These are phyloP conservation scores for Phytophthora foliorum DNA, from an alignment of 352 stramenopile genomes.

Conservation along the genomic window DNA sequence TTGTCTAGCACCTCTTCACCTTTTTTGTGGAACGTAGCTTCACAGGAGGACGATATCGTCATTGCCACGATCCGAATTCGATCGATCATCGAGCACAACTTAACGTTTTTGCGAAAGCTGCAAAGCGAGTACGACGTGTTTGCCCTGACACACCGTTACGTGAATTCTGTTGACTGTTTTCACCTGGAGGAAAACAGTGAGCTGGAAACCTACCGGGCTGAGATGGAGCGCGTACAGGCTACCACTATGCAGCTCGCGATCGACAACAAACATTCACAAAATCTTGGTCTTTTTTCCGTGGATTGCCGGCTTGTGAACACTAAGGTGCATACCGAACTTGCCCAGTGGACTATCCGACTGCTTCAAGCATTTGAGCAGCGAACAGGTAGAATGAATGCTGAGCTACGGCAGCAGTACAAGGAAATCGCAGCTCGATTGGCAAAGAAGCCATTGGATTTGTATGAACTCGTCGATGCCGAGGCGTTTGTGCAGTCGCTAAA, in stretches of 20 bases:
- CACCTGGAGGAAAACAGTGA: slow-evolving; percentile 37
- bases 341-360: slow-evolving; percentile 50
- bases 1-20: slow-evolving; percentile 43
- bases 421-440: slow-evolving; percentile 68
- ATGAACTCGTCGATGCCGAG: slow-evolving; percentile 79
- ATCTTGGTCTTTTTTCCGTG: slow-evolving; percentile 58
- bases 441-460: slow-evolving; percentile 74
- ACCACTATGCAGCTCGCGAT: slow-evolving; percentile 34
- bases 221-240: slow-evolving; percentile 42
- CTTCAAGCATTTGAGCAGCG: slow-evolving; percentile 61
- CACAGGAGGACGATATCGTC: slow-evolving; percentile 70
- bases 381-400: slow-evolving; percentile 56
- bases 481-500: slow-evolving; percentile 65
- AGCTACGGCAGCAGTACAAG: slow-evolving; percentile 80
- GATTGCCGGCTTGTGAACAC: slow-evolving; percentile 62
- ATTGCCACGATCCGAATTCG: slow-evolving; percentile 67
- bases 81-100: slow-evolving; percentile 68
- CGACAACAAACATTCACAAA: slow-evolving; percentile 32
- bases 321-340: slow-evolving; percentile 47
- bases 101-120: slow-evolving; percentile 48
- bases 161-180: slow-evolving; percentile 59
- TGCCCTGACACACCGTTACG: slow-evolving; percentile 40
- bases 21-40: slow-evolving; percentile 78
- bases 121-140: slow-evolving; percentile 55
- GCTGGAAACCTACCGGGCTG: slow-evolving; percentile 34